These are phyloP conservation scores for Agrocybe pediades DNA, from an alignment of 768 basidiomycete species.

Conservation along the genomic window DNA sequence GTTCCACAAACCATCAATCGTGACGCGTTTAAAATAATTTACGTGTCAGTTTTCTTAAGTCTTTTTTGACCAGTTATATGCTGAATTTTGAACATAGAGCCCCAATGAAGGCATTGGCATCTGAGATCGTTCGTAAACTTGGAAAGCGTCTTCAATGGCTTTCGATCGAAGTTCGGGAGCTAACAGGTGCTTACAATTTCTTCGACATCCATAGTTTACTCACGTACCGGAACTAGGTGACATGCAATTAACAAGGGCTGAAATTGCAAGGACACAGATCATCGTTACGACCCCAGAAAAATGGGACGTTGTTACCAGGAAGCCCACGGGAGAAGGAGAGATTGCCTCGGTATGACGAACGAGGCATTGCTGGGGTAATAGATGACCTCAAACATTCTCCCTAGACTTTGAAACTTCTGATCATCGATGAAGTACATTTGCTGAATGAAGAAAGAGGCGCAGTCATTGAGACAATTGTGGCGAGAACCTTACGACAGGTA, in stretches of 20 bases:
- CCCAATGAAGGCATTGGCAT: conserved; percentile 97
- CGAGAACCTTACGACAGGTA: conserved; percentile 89
- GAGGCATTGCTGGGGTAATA: not conserved
- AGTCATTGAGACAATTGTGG: conserved; percentile 97
- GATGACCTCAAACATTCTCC: not conserved
- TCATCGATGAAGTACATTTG: conserved; percentile 97
- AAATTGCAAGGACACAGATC: conserved; percentile 94
- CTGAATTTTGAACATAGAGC: conserved; percentile 53
- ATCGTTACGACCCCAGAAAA: conserved; percentile 99
- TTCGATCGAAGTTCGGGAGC: conserved; percentile 80
- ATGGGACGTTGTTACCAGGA: conserved; percentile 99
- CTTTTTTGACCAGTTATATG: conserved; percentile 2
- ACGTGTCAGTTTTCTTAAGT: conserved; percentile 62
- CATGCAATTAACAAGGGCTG: conserved; percentile 94
- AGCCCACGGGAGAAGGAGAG: conserved; percentile 96
- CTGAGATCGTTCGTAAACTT: conserved; percentile 93
- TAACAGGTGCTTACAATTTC: conserved; percentile 62
- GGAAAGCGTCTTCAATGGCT: conserved; percentile 91
- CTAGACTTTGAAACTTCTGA: conserved; percentile 89
- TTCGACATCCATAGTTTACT: not conserved
- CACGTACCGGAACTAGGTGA: conserved; percentile 63
- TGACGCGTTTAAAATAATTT: conserved; percentile 92
- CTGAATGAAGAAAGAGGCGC: conserved; percentile 98
- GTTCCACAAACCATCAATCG: conserved; percentile 57
- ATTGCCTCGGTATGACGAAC: conserved; percentile 78